phyloP scores from a whole-genome alignment of 768 basidiomycete species.

The Fomitopsis pulvina region DNA sequence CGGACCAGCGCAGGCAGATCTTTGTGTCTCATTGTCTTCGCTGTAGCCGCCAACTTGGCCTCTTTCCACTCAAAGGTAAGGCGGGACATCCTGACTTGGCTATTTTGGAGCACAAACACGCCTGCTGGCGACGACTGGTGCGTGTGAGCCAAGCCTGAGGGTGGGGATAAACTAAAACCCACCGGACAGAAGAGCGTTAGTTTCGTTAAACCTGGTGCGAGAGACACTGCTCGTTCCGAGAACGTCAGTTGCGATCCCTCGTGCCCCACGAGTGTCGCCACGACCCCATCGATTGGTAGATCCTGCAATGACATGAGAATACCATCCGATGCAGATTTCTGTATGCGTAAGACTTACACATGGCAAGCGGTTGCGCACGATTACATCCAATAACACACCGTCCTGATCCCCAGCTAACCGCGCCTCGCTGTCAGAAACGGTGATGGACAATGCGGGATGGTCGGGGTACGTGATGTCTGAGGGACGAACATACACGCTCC shows the following conservation, averaged over 20 bases:
- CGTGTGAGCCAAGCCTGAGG: background rate
- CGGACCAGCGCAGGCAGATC: conserved; percentile 41
- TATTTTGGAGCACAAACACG: conserved; percentile 58
- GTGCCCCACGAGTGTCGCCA: conserved; percentile 51
- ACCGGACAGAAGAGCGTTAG: conserved; percentile 70
- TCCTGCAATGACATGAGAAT: conserved; percentile 33
- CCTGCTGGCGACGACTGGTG: conserved; percentile 65
- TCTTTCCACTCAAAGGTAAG: conserved; percentile 62
- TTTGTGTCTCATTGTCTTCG: conserved; percentile 18
- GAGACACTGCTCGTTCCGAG: conserved; percentile 28
- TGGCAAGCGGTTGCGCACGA: conserved; percentile 60
- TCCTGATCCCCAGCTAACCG: conserved; percentile 54
- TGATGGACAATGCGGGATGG: conserved; percentile 61
- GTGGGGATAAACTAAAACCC: conserved; percentile 20
- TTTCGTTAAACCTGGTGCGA: conserved; percentile 54
- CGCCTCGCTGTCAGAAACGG: conserved; percentile 37
- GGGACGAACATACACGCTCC: background rate
- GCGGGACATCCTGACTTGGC: conserved; percentile 57
- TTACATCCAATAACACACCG: conserved; percentile 53
- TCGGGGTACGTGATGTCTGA: conserved; percentile 62
- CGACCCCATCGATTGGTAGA: conserved; percentile 56
- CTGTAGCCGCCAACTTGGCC: conserved; percentile 24
- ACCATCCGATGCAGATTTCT: background rate
- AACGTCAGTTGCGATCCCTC: conserved; percentile 61
- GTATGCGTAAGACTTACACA: conserved; percentile 48